Evolutionary conservation across 495 filamentous ascomycete genomes (phyloP), one percentile per base, ranked within the genome.

Genomic region (Penicillium pancosmium): DNA sequence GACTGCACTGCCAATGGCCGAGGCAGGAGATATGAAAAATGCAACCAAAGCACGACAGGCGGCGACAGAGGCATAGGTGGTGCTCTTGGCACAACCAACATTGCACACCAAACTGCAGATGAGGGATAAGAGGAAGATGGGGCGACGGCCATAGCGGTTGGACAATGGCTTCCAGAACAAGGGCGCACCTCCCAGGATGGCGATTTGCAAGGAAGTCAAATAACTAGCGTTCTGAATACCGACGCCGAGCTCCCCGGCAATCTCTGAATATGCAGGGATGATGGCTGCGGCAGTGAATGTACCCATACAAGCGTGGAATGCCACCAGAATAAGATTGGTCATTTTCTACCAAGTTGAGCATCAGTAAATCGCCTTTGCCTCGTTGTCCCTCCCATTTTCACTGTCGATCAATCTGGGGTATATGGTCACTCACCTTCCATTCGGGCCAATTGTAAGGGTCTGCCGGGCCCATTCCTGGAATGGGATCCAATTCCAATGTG

Each of bases 81-180:
- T 55, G 44, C 75, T 74, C 38, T 73, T 68, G 1, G 76, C 78
- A 38, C 81, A 83, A 23, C 76, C 78, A 15, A 76, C 66, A 16
- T 81, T 81, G 51, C 76, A 77, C 2, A 79, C 66, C 2, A 77
- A 61, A 59, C 78, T 75, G 40, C 73, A 67, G 10, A 81, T 53
- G 1, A 78, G 65, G 6, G 81, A 83, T 6, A 83, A 36, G 8
- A 86, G 68, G 34, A 83, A 78, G 34, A 83, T 73, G 5, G 79
- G 80, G 3, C 83, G 78, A n/a, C 82, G 75, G 4, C 84, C 83
- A 54, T 71, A 86, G 10, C 81, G 71, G 54, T 83, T 82, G 6
- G 83, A 80, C n/a, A 86, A 52, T 0, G 84, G 84, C n/a, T 80
- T 78, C 78, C 82, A 83, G 54, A 84, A 73, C 1, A 84, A 58